Percentiles rank a stretch among this genome's conserved stretches.
phyloP scores from a whole-genome alignment of 257 asterid species.

The Primulina eburnea region DNA sequence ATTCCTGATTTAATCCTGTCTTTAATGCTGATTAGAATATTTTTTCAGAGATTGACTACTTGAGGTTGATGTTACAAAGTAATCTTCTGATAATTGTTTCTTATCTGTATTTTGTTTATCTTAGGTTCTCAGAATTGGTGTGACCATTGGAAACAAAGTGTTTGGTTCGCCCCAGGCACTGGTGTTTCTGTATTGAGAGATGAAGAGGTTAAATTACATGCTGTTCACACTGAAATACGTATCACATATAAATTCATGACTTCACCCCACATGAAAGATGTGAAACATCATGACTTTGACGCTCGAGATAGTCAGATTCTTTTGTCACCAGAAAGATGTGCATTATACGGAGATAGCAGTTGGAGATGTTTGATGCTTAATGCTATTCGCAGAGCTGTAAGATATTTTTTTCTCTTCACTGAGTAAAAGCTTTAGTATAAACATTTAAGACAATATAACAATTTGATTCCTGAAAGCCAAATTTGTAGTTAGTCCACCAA shows the following conservation, averaged over 20 bases:
- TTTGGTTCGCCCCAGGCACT: slow-evolving; percentile 66
- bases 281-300: slow-evolving; percentile 26
- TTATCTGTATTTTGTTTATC: slow-evolving; percentile 22
- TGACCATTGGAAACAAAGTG: slow-evolving; percentile 97
- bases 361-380: slow-evolving; percentile 77
- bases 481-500: not conserved
- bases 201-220: slow-evolving; percentile 53
- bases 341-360: slow-evolving; percentile 57
- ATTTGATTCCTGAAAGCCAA: slow-evolving; percentile 2
- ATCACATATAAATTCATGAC: slow-evolving; percentile 54
- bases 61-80: slow-evolving; percentile 10
- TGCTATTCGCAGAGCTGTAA: slow-evolving; percentile 65
- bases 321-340: slow-evolving; percentile 66
- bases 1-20: not conserved
- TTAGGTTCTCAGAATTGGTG: slow-evolving; percentile 72
- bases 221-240: slow-evolving; percentile 62
- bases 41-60: not conserved
- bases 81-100: slow-evolving; percentile 7
- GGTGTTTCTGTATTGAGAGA: slow-evolving; percentile 58
- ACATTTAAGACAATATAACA: slow-evolving; percentile 1
- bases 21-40: not conserved
- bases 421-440: slow-evolving; percentile 14
- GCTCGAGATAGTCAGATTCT: slow-evolving; percentile 46
- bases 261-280: slow-evolving; percentile 32
- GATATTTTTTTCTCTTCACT: slow-evolving; percentile 27